Conservation (phyloP, 805 yeast genomes). For the Candida argentea region DNA sequence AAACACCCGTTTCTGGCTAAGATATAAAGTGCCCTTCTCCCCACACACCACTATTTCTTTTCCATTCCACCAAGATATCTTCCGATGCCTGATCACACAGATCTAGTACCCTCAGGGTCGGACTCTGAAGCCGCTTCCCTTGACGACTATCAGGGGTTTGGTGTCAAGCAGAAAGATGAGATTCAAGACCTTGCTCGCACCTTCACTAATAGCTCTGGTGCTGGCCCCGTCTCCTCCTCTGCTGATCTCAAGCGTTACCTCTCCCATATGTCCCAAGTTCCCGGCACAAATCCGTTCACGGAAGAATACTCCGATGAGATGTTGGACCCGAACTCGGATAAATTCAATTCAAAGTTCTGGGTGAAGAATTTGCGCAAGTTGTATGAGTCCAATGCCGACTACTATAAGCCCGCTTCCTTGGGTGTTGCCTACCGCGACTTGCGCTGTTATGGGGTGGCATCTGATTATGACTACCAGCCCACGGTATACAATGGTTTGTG, state of each 20-base stretch:
- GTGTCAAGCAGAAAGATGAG: slow-evolving; percentile 5
- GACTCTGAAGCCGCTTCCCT: slow-evolving; percentile 6
- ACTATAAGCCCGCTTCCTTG: slow-evolving; percentile 49
- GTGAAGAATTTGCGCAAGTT: slow-evolving; percentile 52
- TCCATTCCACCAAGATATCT: no score
- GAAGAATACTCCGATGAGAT: slow-evolving; percentile 20
- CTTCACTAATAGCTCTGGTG: slow-evolving; percentile 6
- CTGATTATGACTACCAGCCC: slow-evolving; percentile 58
- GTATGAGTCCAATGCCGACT: slow-evolving; percentile 44
- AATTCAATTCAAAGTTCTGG: slow-evolving; percentile 56
- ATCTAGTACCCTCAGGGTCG: no score
- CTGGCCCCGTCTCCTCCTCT: slow-evolving; percentile 6
- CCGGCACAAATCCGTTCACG: slow-evolving; percentile 34
- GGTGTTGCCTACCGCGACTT: slow-evolving; percentile 52
- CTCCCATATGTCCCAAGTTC: slow-evolving; percentile 43
- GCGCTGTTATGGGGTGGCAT: slow-evolving; percentile 54
- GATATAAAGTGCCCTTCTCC: no score
- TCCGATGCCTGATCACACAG: no score
- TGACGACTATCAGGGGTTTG: slow-evolving; percentile 8
- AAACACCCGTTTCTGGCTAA: no score
- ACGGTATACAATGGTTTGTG: slow-evolving; percentile 38
- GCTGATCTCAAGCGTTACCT: slow-evolving; percentile 26
- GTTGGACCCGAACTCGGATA: slow-evolving; percentile 50
- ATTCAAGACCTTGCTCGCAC: slow-evolving; percentile 15
- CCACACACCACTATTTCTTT: no score